phyloP scores from a whole-genome alignment of 352 stramenopile species.

The Pythium sp. region DNA sequence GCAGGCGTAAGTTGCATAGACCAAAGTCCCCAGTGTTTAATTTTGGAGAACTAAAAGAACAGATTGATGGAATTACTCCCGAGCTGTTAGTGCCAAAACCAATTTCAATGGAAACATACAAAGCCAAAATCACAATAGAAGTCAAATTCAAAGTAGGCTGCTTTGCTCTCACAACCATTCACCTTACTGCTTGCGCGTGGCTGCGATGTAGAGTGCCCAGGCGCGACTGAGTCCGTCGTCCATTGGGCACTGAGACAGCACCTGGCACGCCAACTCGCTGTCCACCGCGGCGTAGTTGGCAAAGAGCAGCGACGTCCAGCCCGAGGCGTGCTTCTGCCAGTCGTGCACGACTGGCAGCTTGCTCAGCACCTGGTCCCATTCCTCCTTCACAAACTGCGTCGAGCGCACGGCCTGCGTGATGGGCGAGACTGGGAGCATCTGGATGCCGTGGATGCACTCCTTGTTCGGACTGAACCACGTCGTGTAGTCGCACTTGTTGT shows the following conservation, averaged over 20 bases:
- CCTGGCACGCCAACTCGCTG: slow-evolving; percentile 28
- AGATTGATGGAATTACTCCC: background rate
- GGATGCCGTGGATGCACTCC: slow-evolving; percentile 75
- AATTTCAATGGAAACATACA: background rate
- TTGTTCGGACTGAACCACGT: slow-evolving; percentile 76
- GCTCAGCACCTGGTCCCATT: slow-evolving; percentile 59
- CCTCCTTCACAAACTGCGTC: slow-evolving; percentile 44
- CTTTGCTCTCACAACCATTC: background rate
- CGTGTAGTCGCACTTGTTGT: slow-evolving; percentile 75
- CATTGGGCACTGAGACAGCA: slow-evolving; percentile 48
- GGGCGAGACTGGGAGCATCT: slow-evolving; percentile 68
- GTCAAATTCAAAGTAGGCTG: background rate
- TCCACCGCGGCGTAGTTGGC: slow-evolving; percentile 56
- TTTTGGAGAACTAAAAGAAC: background rate
- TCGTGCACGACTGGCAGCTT: slow-evolving; percentile 50
- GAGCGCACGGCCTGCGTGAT: slow-evolving; percentile 43
- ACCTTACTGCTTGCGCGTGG: slow-evolving; percentile 22
- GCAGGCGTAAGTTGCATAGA: background rate
- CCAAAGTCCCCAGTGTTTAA: background rate
- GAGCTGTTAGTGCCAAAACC: background rate
- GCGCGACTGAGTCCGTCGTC: slow-evolving; percentile 70
- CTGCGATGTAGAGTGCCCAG: slow-evolving; percentile 60
- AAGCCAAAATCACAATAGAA: background rate
- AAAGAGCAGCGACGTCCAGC: slow-evolving; percentile 64
- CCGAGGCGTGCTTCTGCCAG: slow-evolving; percentile 40